Percentiles rank a stretch among this genome's conserved stretches.
These are phyloP conservation scores for Babesia sp. DNA, from an alignment of 169 alveolate species.

Conservation along the genomic window DNA sequence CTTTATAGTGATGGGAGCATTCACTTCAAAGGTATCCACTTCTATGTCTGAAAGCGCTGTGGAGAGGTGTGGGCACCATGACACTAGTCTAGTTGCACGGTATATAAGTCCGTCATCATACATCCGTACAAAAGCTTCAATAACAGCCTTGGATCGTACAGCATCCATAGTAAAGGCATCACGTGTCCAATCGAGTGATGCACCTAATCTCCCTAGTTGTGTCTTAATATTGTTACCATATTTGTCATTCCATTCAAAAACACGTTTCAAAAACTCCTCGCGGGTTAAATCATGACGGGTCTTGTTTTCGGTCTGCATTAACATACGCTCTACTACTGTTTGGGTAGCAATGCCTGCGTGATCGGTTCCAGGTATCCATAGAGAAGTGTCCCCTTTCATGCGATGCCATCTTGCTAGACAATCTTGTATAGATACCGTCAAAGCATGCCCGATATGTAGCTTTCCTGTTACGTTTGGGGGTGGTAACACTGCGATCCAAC, in stretches of 20 bases:
- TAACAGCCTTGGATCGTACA: slow-evolving; percentile 90
- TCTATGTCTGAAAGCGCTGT: slow-evolving; percentile 99
- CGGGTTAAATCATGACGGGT: slow-evolving; percentile 96
- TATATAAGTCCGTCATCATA: slow-evolving; percentile 92
- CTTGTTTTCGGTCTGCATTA: slow-evolving; percentile 89
- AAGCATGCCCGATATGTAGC: slow-evolving; percentile 98
- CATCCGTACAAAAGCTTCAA: slow-evolving; percentile 93
- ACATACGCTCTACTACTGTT: slow-evolving; percentile 95
- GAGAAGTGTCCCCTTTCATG: slow-evolving; percentile 92
- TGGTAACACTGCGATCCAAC: slow-evolving; percentile 89
- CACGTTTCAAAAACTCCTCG: slow-evolving; percentile 91
- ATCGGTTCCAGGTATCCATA: slow-evolving; percentile 99
- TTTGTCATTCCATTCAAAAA: slow-evolving; percentile 98
- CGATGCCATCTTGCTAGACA: slow-evolving; percentile 95
- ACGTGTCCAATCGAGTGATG: slow-evolving; percentile 97
- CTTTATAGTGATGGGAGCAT: slow-evolving; percentile 83
- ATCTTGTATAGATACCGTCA: slow-evolving; percentile 98
- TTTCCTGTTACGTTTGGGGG: slow-evolving; percentile 99
- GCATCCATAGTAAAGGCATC: slow-evolving; percentile 97
- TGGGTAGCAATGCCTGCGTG: slow-evolving; percentile 99
- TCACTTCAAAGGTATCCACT: slow-evolving; percentile 93
- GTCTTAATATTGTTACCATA: slow-evolving; percentile 91
- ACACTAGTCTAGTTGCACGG: slow-evolving; percentile 94
- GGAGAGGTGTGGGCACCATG: slow-evolving; percentile 96
- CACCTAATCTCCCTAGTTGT: slow-evolving; percentile 88